Evolutionary conservation across 495 filamentous ascomycete species (phyloP), one percentile per base, ranked within the genome.

Genomic region (Sphaerosporella brunnea): DNA sequence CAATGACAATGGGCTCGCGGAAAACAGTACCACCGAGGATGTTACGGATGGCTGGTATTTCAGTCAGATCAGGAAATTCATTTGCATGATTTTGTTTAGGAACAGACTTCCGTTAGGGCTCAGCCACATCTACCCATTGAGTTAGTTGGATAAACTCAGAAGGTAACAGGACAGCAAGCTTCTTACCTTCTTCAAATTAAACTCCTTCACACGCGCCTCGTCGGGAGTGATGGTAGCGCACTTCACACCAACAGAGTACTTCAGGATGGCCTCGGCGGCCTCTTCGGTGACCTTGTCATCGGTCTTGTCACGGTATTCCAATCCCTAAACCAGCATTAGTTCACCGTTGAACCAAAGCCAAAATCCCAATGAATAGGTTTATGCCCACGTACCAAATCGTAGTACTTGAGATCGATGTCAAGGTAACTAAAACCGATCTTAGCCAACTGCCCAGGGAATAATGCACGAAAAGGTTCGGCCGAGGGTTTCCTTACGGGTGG

Each of bases 141-240:
- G n/a, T n/a, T n/a, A n/a, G n/a, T n/a, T n/a, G n/a, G n/a, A n/a
- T n/a, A n/a, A n/a, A n/a, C n/a, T n/a, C n/a, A n/a, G n/a, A n/a
- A n/a, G n/a, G n/a, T n/a, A n/a, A n/a, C n/a, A n/a, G n/a, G n/a
- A n/a, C n/a, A n/a, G n/a, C n/a, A n/a, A n/a, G n/a, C 43, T 35
- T 74, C 59, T 73, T 84, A 82, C 95, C 68, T 95, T 76, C 82
- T 96, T 97, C 53, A 97, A 73, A 58, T 92, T 82, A 67, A 97
- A 97, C 67, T 97, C 90, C 73, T 95, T 73, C 16, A 97, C 86
- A 63, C 90, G 77, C 47, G 77, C 82, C 70, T 97, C 87, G 65
- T 97, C 90, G 18, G 90, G 90, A 48, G 90, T 97, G 69, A 97
- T 97, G 61, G 90, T 97, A 48, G 90, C 90, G 66, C 90, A 97